A percentile compares a stretch with the other conserved stretches of the same genome.
Evolutionary conservation across 768 basidiomycete species (phyloP).

Genomic region (Mycena belliarum): DNA sequence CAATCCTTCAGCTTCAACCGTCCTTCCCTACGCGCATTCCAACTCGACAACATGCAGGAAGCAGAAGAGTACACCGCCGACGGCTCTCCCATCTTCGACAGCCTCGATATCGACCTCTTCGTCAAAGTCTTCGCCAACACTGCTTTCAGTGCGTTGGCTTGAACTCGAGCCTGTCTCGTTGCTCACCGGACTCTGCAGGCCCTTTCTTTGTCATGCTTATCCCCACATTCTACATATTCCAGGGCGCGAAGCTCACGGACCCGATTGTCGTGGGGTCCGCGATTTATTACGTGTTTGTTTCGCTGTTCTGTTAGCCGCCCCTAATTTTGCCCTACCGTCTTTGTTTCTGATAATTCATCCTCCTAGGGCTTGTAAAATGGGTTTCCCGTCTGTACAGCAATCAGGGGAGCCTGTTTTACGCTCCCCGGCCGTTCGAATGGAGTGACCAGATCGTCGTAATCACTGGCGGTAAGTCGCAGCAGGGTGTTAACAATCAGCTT

Average conservation of each 20-base stretch:
- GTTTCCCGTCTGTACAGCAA: slow-evolving; percentile 74
- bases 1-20: slow-evolving; percentile 9
- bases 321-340: neutral
- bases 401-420: slow-evolving; percentile 63
- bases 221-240: slow-evolving; percentile 76
- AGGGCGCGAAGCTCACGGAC: slow-evolving; percentile 55
- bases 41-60: slow-evolving; percentile 30
- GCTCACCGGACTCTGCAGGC: slow-evolving; percentile 41
- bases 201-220: slow-evolving; percentile 85
- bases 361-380: slow-evolving; percentile 69
- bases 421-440: slow-evolving; percentile 74
- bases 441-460: slow-evolving; percentile 85
- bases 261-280: slow-evolving; percentile 51
- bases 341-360: neutral
- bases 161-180: slow-evolving; percentile 6
- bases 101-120: slow-evolving; percentile 74
- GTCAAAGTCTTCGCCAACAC: slow-evolving; percentile 80
- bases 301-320: slow-evolving; percentile 62
- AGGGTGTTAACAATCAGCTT: neutral
- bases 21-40: slow-evolving; percentile 38
- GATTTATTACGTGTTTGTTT: slow-evolving; percentile 60
- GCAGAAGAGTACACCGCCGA: slow-evolving; percentile 32
- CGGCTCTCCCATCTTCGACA: slow-evolving; percentile 61
- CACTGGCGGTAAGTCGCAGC: slow-evolving; percentile 73
- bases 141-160: slow-evolving; percentile 67